Conservation (phyloP, 2,329 filamentous ascomycete species). For the Aspergillus sp. region DNA sequence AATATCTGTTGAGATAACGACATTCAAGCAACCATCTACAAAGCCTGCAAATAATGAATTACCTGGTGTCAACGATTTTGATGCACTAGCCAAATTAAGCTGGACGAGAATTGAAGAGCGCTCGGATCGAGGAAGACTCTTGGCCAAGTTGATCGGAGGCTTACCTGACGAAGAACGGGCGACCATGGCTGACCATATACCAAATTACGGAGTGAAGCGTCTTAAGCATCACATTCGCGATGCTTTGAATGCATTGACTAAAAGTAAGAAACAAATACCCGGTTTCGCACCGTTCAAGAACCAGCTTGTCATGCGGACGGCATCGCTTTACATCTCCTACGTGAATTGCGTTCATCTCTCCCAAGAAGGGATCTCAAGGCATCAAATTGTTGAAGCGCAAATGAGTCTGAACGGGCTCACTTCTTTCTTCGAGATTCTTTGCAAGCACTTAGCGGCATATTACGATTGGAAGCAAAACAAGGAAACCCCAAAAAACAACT, state of each 20-base stretch:
- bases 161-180: constrained; percentile 15
- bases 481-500: constrained; percentile 6
- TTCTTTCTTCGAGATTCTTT: constrained; percentile 26
- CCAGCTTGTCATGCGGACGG: constrained; percentile 17
- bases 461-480: constrained; percentile 8
- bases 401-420: constrained; percentile 18
- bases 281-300: constrained; percentile 5
- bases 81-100: constrained; percentile 23
- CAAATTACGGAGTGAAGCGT: constrained; percentile 5
- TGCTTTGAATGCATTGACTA: constrained; percentile 12
- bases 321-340: constrained; percentile 28
- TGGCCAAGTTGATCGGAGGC: constrained; percentile 24
- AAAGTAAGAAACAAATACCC: constrained; percentile 3
- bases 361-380: constrained; percentile 14
- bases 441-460: constrained; percentile 14
- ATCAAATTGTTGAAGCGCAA: constrained; percentile 17
- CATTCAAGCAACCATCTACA: not conserved
- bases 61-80: constrained; percentile 17
- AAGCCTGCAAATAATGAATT: constrained; percentile 1
- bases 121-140: constrained; percentile 30
- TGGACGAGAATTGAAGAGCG: constrained; percentile 32
- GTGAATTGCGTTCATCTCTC: constrained; percentile 16
- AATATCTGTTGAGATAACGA: constrained; percentile 5
- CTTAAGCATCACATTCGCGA: constrained; percentile 8
- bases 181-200: constrained; percentile 8